phyloP scores from a whole-genome alignment of 495 filamentous ascomycete genomes.

The Aspergillus olivimuriae region DNA sequence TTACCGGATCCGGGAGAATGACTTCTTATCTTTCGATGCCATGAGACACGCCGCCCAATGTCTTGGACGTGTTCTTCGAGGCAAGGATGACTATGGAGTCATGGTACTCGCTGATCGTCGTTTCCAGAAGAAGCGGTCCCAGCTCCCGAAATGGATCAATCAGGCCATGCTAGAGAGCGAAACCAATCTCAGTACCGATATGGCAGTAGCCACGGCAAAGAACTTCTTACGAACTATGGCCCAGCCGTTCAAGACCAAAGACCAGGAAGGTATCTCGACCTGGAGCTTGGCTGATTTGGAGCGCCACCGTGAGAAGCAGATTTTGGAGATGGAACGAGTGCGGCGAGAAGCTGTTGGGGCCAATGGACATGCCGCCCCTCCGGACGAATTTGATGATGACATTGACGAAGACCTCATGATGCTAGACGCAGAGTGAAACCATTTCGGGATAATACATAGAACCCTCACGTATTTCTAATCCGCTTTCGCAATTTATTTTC shows the following conservation, averaged over 20 bases:
- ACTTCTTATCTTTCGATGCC: slow-evolving; percentile 97
- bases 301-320: slow-evolving; percentile 61
- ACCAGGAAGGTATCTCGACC: slow-evolving; percentile 87
- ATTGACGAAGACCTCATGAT: slow-evolving; percentile 54
- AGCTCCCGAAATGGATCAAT: slow-evolving; percentile 97
- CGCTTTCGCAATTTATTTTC: not conserved
- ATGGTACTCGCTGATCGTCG: slow-evolving; percentile 95
- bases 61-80: slow-evolving; percentile 87
- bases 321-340: slow-evolving; percentile 59
- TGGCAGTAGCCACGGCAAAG: slow-evolving; percentile 83
- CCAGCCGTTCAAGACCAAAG: slow-evolving; percentile 72
- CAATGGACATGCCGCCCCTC: slow-evolving; percentile 17
- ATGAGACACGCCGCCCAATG: slow-evolving; percentile 99
- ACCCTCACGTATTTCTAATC: not conserved
- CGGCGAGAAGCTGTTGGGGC: slow-evolving; percentile 23
- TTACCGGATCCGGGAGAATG: slow-evolving; percentile 94
- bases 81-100: slow-evolving; percentile 97
- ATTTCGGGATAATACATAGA: not conserved
- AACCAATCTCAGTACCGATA: slow-evolving; percentile 86
- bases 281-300: slow-evolving; percentile 79
- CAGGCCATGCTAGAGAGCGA: slow-evolving; percentile 79
- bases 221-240: slow-evolving; percentile 87
- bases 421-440: slow-evolving; percentile 51
- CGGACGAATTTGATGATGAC: slow-evolving; percentile 55
- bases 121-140: slow-evolving; percentile 80